Evolutionary conservation across 1,139 yeast species (phyloP).

Genomic region (Candida sojae): DNA sequence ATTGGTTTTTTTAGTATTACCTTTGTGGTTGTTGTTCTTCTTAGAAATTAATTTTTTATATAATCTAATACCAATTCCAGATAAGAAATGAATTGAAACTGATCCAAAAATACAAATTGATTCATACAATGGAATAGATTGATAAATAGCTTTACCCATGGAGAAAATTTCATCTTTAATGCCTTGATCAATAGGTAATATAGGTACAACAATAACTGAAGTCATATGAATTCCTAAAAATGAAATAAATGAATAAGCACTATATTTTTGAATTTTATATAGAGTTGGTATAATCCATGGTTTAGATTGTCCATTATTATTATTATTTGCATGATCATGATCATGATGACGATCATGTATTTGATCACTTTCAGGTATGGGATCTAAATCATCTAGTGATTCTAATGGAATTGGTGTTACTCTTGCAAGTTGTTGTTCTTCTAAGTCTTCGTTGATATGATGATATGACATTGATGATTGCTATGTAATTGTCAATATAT

Average conservation of each 20-base stretch:
- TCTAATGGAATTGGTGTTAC: slow-evolving; percentile 12
- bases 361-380: background rate
- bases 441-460: background rate
- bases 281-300: slow-evolving; percentile 15
- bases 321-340: background rate
- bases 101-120: slow-evolving; percentile 49
- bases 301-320: background rate
- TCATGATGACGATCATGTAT: background rate
- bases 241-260: slow-evolving; percentile 58
- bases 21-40: background rate
- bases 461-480: background rate
- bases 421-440: slow-evolving; percentile 4
- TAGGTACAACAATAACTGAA: slow-evolving; percentile 58
- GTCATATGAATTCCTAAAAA: slow-evolving; percentile 62
- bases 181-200: slow-evolving; percentile 35
- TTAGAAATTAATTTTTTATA: slow-evolving; percentile 21
- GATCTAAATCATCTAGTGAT: slow-evolving; percentile 2
- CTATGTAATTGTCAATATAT: background rate
- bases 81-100: slow-evolving; percentile 47
- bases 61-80: slow-evolving; percentile 55
- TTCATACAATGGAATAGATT: slow-evolving; percentile 51
- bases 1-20: slow-evolving; percentile 3
- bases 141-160: slow-evolving; percentile 64
- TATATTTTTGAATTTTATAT: slow-evolving; percentile 52
- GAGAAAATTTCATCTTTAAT: slow-evolving; percentile 59